Evolutionary conservation across 345 rosid species (phyloP), one percentile per base, ranked within the genome.

Genomic region (Eucalyptus polybractea): DNA sequence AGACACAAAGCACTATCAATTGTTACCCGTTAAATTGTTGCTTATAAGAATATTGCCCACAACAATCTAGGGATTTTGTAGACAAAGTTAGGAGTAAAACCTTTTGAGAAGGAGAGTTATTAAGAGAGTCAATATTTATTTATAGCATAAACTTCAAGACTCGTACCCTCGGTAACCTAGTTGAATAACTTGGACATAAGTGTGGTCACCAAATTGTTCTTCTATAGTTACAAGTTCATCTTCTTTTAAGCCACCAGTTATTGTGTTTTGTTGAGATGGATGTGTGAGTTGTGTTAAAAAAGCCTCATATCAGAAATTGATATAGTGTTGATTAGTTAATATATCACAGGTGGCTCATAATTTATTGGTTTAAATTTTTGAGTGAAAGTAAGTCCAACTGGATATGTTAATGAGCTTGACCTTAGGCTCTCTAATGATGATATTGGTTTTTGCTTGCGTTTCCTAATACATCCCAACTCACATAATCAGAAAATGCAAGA

Each of bases 41-140:
- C 51, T 94, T 51, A 94, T 90, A 49, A 93, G 87, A 86, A 95
- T 47, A 87, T 95, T 95, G 87, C 92, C 95, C 86, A 92, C 85
- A 76, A 81, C 89, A 58, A 95, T 92, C 94, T 94, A 94, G 21
- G 88, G 91, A 85, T 80, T 42, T 67, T 25, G 90, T 40, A 22
- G 47, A 58, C 87, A n/a, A 87, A 67, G 69, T 83, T 53, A 67
- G 86, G 42, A 17, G 54, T 86, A 81, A 51, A 29, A 50, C 31
- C 58, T 58, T 58, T 85, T 15, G 50, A 88, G 25, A n/a, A 45
- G n/a, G 47, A 51, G 47, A 37, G 29, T 24, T 58, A 27, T 31
- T 14, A 17, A 80, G n/a, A 15, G 16, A 62, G 27, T 80, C 17
- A 2, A 50, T 69, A 62, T 33, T 25, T 44, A 58, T 67, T 50